Percentiles rank a stretch among this genome's conserved stretches.
phyloP scores from a whole-genome alignment of 2,329 filamentous ascomycete species.

The Botrytis pseudocinerea region DNA sequence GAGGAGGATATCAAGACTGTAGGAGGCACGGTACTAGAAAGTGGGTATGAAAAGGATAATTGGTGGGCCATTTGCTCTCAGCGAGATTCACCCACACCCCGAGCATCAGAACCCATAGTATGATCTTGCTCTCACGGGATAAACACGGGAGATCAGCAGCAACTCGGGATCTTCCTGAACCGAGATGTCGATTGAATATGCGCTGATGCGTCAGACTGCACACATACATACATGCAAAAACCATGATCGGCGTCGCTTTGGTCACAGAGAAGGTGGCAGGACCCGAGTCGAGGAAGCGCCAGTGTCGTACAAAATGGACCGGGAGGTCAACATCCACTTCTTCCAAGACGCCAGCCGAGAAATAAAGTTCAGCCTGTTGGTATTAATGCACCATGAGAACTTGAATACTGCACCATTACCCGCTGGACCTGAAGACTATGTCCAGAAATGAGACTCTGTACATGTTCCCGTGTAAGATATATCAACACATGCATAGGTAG shows the following conservation, averaged over 20 bases:
- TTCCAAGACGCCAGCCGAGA: neutral
- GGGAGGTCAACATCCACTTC: neutral
- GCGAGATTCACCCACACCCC: neutral
- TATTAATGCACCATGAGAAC: neutral
- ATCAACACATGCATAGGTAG: neutral
- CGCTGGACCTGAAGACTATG: neutral
- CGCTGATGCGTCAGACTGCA: neutral
- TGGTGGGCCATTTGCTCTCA: conserved; percentile 77
- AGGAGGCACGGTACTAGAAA: conserved; percentile 73
- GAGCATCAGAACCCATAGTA: neutral
- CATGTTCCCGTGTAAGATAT: neutral
- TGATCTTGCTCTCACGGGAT: neutral
- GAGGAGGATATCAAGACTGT: conserved; percentile 74
- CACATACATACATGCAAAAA: neutral
- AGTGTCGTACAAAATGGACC: neutral
- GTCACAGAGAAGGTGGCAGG: neutral
- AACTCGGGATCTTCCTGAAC: neutral
- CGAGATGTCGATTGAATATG: neutral
- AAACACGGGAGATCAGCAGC: neutral
- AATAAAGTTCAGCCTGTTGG: neutral
- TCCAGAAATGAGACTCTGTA: neutral
- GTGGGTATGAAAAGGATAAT: conserved; percentile 95
- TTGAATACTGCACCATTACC: neutral
- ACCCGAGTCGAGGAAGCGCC: conserved; percentile 10
- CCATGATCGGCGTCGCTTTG: conserved; percentile 13